A percentile compares a stretch with the other conserved stretches of the same genome.
phyloP scores from a whole-genome alignment of 441 rosid genomes.

The Populus trichocarpa region DNA sequence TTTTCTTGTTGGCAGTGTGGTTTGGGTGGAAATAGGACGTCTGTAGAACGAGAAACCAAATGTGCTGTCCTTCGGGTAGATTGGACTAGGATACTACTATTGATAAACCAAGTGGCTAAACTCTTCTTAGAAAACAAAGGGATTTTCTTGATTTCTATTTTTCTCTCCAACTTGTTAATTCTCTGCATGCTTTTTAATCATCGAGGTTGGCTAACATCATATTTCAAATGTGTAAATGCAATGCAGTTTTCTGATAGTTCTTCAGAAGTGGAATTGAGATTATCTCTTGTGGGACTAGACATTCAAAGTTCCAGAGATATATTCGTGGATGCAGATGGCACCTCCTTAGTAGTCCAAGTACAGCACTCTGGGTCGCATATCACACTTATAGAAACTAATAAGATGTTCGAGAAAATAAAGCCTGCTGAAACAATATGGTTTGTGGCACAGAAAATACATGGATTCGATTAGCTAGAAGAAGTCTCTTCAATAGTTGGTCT shows the following conservation, averaged over 20 bases:
- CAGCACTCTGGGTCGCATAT: conserved; percentile 43
- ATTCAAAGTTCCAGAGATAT: conserved; percentile 54
- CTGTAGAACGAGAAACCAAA: neutral
- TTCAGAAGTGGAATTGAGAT: conserved; percentile 73
- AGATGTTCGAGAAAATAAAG: conserved; percentile 66
- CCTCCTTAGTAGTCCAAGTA: conserved; percentile 50
- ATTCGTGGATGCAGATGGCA: conserved; percentile 73
- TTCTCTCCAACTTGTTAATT: neutral
- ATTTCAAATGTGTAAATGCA: neutral
- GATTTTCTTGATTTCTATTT: neutral
- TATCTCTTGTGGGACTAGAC: conserved; percentile 46
- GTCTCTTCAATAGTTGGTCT: neutral
- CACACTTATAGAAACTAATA: conserved; percentile 63
- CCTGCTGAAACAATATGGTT: conserved; percentile 87
- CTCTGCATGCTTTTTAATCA: neutral
- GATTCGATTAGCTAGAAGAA: neutral
- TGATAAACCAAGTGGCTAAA: neutral
- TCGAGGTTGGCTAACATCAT: neutral
- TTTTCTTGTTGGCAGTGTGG: neutral
- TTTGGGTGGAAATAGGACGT: neutral
- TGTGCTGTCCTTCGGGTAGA: neutral
- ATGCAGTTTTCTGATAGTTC: conserved; percentile 77
- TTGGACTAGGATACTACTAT: neutral
- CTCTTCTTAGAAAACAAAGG: neutral
- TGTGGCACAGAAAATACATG: conserved; percentile 17